Conservation (phyloP, 108 stramenopile species). For the Skeletonema marinoi region DNA sequence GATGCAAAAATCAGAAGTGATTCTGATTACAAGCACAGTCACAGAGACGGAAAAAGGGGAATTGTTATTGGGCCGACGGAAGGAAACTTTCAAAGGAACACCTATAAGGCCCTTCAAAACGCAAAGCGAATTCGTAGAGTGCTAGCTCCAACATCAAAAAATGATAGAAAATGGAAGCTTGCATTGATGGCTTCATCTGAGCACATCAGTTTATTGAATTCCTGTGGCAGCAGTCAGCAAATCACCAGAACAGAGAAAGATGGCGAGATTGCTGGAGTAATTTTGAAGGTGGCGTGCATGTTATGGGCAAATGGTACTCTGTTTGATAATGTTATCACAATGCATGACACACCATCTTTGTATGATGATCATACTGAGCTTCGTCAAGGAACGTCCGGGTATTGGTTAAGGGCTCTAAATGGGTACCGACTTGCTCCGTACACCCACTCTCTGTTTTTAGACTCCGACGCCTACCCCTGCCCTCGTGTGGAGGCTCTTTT, state of each 20-base stretch:
- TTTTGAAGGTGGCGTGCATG: background rate
- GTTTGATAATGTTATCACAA: conserved; percentile 7
- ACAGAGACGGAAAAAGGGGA: background rate
- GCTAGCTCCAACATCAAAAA: background rate
- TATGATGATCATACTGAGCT: conserved; percentile 1
- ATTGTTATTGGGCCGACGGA: conserved; percentile 10
- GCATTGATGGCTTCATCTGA: conserved; percentile 14
- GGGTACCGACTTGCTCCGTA: conserved; percentile 14
- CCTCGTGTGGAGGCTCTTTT: conserved; percentile 21
- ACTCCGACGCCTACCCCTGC: conserved; percentile 17
- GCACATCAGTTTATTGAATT: conserved; percentile 5
- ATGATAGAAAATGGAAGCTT: background rate
- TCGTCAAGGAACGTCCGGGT: background rate
- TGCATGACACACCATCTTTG: background rate
- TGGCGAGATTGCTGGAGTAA: background rate
- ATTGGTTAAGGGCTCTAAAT: conserved; percentile 1
- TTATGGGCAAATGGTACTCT: conserved; percentile 4
- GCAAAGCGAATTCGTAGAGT: conserved; percentile 10
- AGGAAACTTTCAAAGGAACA: background rate
- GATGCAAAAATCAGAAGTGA: conserved; percentile 5
- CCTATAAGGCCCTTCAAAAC: conserved; percentile 10
- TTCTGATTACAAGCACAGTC: background rate
- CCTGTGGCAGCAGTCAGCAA: background rate
- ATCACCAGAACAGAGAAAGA: no score
- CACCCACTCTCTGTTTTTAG: conserved; percentile 12